Percentiles rank a stretch among this genome's conserved stretches.
Evolutionary conservation across 1,284 basidiomycete genomes (phyloP).

Genomic region (Moniliella sp.): DNA sequence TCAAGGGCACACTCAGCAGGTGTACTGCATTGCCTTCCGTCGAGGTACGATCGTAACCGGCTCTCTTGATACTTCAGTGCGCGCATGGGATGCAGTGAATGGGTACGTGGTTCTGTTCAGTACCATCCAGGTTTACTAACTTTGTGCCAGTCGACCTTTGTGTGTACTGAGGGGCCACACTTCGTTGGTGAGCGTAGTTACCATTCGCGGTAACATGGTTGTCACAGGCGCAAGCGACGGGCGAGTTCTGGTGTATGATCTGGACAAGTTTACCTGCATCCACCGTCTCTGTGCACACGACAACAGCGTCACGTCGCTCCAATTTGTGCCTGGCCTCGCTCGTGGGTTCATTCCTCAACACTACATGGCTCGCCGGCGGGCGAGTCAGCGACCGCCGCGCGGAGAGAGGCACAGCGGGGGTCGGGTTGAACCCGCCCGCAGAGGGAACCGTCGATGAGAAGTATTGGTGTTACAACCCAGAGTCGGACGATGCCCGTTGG

Average conservation of each 20-base stretch:
- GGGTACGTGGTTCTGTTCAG: conserved; percentile 61
- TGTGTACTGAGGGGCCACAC: conserved; percentile 80
- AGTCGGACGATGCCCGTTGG: conserved; percentile 43
- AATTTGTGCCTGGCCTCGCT: too few relatives aligned
- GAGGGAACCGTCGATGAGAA: too few relatives aligned
- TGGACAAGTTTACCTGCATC: conserved; percentile 39
- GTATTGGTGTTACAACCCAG: too few relatives aligned
- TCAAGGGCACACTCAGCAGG: conserved; percentile 69
- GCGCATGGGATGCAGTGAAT: conserved; percentile 38
- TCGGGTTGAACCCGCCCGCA: too few relatives aligned
- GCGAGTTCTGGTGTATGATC: conserved; percentile 70
- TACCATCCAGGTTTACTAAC: too few relatives aligned
- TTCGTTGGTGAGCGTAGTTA: conserved; percentile 75
- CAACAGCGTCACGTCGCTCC: conserved; percentile 68
- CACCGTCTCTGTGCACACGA: conserved; percentile 46
- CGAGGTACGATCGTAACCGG: too few relatives aligned
- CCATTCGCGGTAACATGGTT: conserved; percentile 51
- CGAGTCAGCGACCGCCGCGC: too few relatives aligned
- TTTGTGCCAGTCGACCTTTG: conserved; percentile 47
- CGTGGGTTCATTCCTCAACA: too few relatives aligned
- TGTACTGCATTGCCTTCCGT: conserved; percentile 80
- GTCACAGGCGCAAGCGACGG: conserved; percentile 84
- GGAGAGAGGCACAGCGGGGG: too few relatives aligned
- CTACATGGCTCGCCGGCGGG: too few relatives aligned
- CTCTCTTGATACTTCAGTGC: conserved; percentile 41